A percentile compares a stretch with the other conserved stretches of the same genome.
Evolutionary conservation across 768 basidiomycete genomes (phyloP).

Genomic region (Suillus americanus): DNA sequence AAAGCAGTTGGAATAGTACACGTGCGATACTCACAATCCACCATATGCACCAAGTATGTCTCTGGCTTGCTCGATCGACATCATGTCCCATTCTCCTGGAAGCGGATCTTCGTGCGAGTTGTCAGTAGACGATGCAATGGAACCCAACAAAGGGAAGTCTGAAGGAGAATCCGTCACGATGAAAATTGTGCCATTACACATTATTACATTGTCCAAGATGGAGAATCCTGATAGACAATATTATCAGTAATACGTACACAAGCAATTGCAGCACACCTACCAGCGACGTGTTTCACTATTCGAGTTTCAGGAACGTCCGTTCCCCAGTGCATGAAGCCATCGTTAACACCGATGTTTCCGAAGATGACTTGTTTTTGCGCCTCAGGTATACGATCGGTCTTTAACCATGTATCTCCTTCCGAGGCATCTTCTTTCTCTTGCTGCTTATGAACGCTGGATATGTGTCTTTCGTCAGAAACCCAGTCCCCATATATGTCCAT

Average conservation of each 20-base stretch:
- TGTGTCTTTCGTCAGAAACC: conserved; percentile 60
- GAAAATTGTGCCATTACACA: conserved; percentile 71
- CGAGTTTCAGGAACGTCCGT: conserved; percentile 53
- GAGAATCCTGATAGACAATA: conserved; percentile 63
- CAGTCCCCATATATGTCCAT: conserved; percentile 66
- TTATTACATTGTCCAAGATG: conserved; percentile 77
- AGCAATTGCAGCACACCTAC: conserved; percentile 34
- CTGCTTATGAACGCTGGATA: conserved; percentile 53
- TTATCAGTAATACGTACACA: conserved; percentile 2
- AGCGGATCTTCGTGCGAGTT: conserved; percentile 40
- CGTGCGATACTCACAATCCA: conserved; percentile 43
- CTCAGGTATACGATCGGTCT: conserved; percentile 33
- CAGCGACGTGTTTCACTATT: conserved; percentile 65
- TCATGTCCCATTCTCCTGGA: conserved; percentile 57
- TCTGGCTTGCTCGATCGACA: conserved; percentile 51
- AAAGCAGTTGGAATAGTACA: background rate
- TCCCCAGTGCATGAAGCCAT: conserved; percentile 58
- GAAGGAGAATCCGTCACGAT: conserved; percentile 67
- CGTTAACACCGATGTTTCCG: conserved; percentile 39
- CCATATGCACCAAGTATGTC: conserved; percentile 51
- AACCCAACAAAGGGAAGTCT: conserved; percentile 55
- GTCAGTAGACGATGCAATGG: conserved; percentile 44
- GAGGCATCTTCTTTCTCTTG: conserved; percentile 36
- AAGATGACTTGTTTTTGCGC: conserved; percentile 18
- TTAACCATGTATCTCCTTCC: conserved; percentile 42